Base-by-base conservation (phyloP, 306 rosid species). In the Lablab purpureus region DNA sequence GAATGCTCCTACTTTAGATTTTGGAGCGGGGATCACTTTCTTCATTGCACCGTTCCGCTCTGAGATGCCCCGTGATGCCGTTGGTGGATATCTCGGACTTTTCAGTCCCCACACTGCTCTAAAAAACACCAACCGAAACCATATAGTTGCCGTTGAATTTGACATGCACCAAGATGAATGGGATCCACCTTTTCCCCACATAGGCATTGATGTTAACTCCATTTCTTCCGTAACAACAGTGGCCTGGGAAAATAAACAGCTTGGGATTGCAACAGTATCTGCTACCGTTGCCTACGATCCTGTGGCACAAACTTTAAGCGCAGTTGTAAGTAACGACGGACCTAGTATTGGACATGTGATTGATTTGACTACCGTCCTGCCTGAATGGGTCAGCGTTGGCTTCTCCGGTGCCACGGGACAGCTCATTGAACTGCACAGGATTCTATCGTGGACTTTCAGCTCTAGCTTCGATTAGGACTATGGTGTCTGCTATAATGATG, bases 331-430 rank as follows among this genome's bases (percentile, higher is more conserved):
- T 40, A 40, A 40, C 2, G 7, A 51, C 4, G 75, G 22, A 13
- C 4, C 82, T 22, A 40, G 60, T 0, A 10, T 60, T 11, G 73
- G 43, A 0, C 72, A 71, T 69, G 47, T 0, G 8, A 45, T 71
- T 56, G 81, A 84, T 60, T 34, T 84, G 64, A 66, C 0, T n/a
- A 21, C 18, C 5, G 63, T 54, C 40, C 40, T 88, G 34, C 84
- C 86, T 0, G 87, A 85, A 71, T 83, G 74, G 84, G 72, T 78
- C 45, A 71, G 92, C 19, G 71, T 90, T 30, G 92, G 96, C 2
- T 90, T 92, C 87, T 90, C 92, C 1, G 90, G 90, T 7, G 72
- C 96, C 22, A 90, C 94, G 0, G 90, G 97, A 36, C 0, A 4
- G 0, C n/a, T 43, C 27, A 77, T 72, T 50, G 93, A 92, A 73